phyloP scores from a whole-genome alignment of 116 monocot species.

The Iris pallida region DNA sequence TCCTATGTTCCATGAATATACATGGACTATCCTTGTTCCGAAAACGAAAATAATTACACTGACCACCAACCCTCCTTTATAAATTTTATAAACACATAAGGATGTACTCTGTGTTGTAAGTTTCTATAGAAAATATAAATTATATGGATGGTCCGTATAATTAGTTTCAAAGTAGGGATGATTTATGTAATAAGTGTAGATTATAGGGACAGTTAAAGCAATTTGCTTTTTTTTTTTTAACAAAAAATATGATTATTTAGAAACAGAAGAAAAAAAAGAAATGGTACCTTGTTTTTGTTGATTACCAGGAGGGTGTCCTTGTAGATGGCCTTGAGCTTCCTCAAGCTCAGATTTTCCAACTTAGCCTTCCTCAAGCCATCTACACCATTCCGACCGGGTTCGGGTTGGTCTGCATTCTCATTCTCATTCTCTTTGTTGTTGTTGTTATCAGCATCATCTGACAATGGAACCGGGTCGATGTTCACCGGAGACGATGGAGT shows the following conservation, averaged over 20 bases:
- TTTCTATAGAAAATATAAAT: too few relatives aligned
- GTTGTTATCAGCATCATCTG: neutral
- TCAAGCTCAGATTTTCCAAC: slow-evolving; percentile 13
- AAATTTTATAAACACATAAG: too few relatives aligned
- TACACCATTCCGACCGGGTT: too few relatives aligned
- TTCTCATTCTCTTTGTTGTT: slow-evolving; percentile 10
- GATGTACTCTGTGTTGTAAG: too few relatives aligned
- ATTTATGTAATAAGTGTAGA: neutral
- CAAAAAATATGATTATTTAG: neutral
- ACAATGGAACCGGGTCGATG: neutral
- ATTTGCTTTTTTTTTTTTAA: neutral
- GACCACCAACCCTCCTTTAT: too few relatives aligned
- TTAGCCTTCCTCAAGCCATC: neutral
- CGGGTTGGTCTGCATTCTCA: too few relatives aligned
- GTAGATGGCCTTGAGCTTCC: slow-evolving; percentile 21
- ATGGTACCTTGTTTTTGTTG: slow-evolving; percentile 5
- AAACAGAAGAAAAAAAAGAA: neutral
- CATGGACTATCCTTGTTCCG: too few relatives aligned
- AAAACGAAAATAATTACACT: too few relatives aligned
- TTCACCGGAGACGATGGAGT: too few relatives aligned
- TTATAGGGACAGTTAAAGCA: neutral
- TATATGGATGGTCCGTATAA: too few relatives aligned
- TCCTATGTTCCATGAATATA: too few relatives aligned
- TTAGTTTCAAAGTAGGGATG: neutral
- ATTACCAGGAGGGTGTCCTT: slow-evolving; percentile 13